A percentile compares a stretch with the other conserved stretches of the same genome.
Conservation (phyloP, 1,284 basidiomycete species). For the Butyriboletus regius region DNA sequence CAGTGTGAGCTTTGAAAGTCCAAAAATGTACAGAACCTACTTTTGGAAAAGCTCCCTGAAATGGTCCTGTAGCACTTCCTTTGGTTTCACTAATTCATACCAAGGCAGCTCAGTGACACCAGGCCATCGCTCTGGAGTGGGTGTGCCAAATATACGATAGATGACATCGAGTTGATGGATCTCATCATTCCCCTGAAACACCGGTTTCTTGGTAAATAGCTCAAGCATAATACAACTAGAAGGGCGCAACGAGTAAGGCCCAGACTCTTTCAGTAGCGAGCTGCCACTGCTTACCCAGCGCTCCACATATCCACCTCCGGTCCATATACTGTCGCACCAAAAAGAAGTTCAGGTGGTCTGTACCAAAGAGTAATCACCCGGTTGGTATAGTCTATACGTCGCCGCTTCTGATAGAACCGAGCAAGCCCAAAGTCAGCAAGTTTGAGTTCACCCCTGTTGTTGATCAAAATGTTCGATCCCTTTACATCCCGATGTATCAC, state of each 20-base stretch:
- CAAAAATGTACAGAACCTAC: slow-evolving; percentile 38
- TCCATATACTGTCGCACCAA: slow-evolving; percentile 94
- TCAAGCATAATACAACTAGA: slow-evolving; percentile 95
- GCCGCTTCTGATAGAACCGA: slow-evolving; percentile 86
- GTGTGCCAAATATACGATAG: slow-evolving; percentile 85
- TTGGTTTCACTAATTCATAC: slow-evolving; percentile 96
- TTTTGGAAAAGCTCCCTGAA: slow-evolving; percentile 75
- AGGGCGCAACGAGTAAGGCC: slow-evolving; percentile 1
- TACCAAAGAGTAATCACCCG: slow-evolving; percentile 99
- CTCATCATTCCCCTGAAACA: slow-evolving; percentile 95
- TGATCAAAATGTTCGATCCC: slow-evolving; percentile 95
- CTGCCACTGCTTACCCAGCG: slow-evolving; percentile 62
- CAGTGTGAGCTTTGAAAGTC: slow-evolving; percentile 6
- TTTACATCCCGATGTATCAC: slow-evolving; percentile 99
- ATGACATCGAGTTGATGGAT: slow-evolving; percentile 93
- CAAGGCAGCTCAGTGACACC: slow-evolving; percentile 80
- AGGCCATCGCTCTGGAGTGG: slow-evolving; percentile 77
- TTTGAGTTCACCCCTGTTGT: slow-evolving; percentile 87
- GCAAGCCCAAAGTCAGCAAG: slow-evolving; percentile 98
- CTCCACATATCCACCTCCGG: slow-evolving; percentile 99
- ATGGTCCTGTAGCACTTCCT: slow-evolving; percentile 59
- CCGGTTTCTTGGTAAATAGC: slow-evolving; percentile 86
- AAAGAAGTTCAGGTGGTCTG: slow-evolving; percentile 87
- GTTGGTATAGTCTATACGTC: slow-evolving; percentile 92
- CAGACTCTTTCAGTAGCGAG: neutral